Conservation (phyloP, 179 eudicot genomes). For the Camellia oleifera region DNA sequence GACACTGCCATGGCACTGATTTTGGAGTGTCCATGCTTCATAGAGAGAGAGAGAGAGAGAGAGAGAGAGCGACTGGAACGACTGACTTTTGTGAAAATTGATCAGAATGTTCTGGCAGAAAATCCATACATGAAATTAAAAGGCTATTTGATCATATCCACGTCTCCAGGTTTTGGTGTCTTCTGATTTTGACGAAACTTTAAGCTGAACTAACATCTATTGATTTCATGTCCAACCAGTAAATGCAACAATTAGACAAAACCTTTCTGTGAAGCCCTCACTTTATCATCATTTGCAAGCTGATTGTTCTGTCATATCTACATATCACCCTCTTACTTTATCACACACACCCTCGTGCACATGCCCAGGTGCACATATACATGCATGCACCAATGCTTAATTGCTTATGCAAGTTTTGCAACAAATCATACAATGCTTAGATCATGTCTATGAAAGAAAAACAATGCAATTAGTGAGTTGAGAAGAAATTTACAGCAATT, state of each 20-base stretch:
- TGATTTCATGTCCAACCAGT: not conserved
- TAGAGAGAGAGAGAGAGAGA: not conserved
- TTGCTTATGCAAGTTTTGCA: not conserved
- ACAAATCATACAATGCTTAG: not conserved
- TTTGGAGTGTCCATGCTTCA: too few relatives aligned
- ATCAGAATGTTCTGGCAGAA: not conserved
- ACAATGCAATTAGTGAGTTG: not conserved
- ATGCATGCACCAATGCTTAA: not conserved
- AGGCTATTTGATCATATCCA: not conserved
- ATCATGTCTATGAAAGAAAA: not conserved
- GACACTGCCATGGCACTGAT: too few relatives aligned
- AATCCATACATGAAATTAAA: not conserved
- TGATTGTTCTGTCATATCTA: not conserved
- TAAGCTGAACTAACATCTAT: not conserved
- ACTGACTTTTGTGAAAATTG: not conserved
- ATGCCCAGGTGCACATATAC: not conserved
- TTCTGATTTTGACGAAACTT: not conserved
- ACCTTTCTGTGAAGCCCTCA: not conserved
- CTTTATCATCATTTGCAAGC: not conserved
- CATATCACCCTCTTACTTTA: not conserved
- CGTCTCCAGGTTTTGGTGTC: not conserved
- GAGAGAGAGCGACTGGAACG: not conserved
- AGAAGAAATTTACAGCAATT: conserved; percentile 37
- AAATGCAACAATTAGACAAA: not conserved
- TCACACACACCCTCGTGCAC: not conserved